A percentile compares a stretch with the other conserved stretches of the same genome.
Conservation (phyloP, 2,329 filamentous ascomycete genomes). For the Botrytis cinerea region DNA sequence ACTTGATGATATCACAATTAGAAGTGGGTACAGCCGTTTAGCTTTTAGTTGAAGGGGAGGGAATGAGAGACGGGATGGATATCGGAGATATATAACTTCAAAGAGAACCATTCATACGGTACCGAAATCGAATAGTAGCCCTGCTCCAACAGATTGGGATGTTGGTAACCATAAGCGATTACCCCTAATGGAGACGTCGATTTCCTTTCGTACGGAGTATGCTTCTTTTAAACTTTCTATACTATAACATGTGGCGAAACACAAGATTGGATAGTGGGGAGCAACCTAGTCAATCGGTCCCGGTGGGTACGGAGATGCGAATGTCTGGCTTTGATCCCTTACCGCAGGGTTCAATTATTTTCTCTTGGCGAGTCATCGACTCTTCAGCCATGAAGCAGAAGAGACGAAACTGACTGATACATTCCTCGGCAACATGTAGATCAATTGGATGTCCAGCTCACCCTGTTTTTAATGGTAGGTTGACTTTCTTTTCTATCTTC, state of each 20-base stretch:
- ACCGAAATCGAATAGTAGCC: background rate
- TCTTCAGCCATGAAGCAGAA: background rate
- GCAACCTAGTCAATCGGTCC: background rate
- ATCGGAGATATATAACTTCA: background rate
- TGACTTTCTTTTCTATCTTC: background rate
- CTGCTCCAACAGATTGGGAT: background rate
- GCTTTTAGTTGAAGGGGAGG: background rate
- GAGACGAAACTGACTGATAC: background rate
- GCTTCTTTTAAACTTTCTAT: background rate
- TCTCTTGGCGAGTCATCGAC: background rate
- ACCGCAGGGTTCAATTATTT: constrained; percentile 1
- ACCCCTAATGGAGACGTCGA: background rate
- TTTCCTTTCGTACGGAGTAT: background rate
- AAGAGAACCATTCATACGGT: background rate
- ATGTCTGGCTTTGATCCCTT: constrained; percentile 11
- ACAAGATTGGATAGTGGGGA: background rate
- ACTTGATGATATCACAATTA: background rate
- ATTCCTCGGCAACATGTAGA: constrained; percentile 13
- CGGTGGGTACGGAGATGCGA: background rate
- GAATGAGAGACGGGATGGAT: background rate
- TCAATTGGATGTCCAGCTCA: background rate
- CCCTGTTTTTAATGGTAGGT: background rate
- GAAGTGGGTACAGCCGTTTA: constrained; percentile 3
- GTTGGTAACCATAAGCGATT: background rate
- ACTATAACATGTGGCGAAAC: background rate